phyloP scores from a whole-genome alignment of 352 stramenopile species.

The Phytophthora macrochlamydospora region DNA sequence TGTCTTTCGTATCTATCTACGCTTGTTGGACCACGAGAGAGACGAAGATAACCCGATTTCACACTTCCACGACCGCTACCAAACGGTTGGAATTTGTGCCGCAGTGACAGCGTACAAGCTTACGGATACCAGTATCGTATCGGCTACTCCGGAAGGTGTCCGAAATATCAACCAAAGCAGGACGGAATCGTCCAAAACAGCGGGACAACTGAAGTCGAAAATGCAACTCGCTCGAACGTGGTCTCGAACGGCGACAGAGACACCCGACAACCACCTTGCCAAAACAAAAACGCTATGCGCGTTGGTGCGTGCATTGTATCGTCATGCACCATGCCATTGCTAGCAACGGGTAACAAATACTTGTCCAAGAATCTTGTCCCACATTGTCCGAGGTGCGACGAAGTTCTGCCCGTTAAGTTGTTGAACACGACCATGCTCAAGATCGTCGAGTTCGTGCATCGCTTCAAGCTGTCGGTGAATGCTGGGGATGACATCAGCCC shows the following conservation, averaged over 20 bases:
- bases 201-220: constrained; percentile 22
- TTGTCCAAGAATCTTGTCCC: too few relatives aligned
- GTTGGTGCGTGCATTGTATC: constrained; percentile 14
- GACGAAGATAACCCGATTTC: neutral
- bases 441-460: too few relatives aligned
- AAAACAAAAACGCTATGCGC: constrained; percentile 9
- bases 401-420: too few relatives aligned
- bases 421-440: too few relatives aligned
- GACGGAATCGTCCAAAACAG: neutral
- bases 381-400: too few relatives aligned
- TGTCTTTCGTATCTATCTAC: constrained; percentile 28
- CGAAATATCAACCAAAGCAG: constrained; percentile 9
- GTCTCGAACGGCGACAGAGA: constrained; percentile 5
- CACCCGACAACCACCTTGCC: neutral
- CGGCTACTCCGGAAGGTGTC: neutral
- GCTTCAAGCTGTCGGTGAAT: too few relatives aligned
- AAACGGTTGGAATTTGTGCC: constrained; percentile 27
- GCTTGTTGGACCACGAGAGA: constrained; percentile 21
- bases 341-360: neutral
- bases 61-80: constrained; percentile 28
- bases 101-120: constrained; percentile 3
- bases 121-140: constrained; percentile 2
- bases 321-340: constrained; percentile 23
- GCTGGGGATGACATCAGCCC: too few relatives aligned
- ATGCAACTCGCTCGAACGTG: constrained; percentile 15